phyloP scores from a whole-genome alignment of 2,329 filamentous ascomycete genomes.

The Talaromyces sp. region DNA sequence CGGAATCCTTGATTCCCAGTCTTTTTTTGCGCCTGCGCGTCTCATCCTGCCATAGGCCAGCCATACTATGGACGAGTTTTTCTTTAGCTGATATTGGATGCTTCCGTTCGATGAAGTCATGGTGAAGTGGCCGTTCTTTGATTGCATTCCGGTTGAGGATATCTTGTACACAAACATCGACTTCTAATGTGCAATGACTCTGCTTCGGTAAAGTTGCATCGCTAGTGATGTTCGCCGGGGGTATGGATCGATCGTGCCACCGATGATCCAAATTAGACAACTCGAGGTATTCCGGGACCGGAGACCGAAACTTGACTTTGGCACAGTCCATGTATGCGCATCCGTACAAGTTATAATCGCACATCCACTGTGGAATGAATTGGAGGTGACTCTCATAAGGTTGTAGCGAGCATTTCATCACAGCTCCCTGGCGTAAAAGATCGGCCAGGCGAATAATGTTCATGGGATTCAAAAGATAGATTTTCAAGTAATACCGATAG shows the following conservation, averaged over 20 bases:
- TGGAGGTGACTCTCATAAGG: conserved; percentile 93
- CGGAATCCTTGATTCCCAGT: conserved; percentile 60
- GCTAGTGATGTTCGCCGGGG: conserved; percentile 54
- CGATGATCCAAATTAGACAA: conserved; percentile 58
- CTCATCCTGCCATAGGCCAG: conserved; percentile 87
- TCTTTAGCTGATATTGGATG: conserved; percentile 60
- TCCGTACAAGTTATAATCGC: conserved; percentile 94
- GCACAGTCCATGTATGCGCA: conserved; percentile 76
- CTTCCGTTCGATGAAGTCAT: conserved; percentile 74
- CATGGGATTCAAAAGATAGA: conserved; percentile 84
- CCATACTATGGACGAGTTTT: conserved; percentile 91
- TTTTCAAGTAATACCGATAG: conserved; percentile 84
- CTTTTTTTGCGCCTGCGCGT: conserved; percentile 68
- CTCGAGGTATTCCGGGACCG: conserved; percentile 65
- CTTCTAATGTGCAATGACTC: conserved; percentile 84
- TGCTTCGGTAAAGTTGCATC: conserved; percentile 63
- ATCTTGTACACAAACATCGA: conserved; percentile 82
- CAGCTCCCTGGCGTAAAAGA: conserved; percentile 77
- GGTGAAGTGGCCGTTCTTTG: conserved; percentile 71
- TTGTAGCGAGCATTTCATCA: conserved; percentile 78
- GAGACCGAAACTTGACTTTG: conserved; percentile 67
- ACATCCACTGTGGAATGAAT: conserved; percentile 94
- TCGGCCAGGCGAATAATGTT: conserved; percentile 85
- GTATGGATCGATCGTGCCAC: conserved; percentile 76
- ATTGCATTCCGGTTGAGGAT: conserved; percentile 79